phyloP scores from a whole-genome alignment of 2,329 filamentous ascomycete species.

The Clarireedia paspali region DNA sequence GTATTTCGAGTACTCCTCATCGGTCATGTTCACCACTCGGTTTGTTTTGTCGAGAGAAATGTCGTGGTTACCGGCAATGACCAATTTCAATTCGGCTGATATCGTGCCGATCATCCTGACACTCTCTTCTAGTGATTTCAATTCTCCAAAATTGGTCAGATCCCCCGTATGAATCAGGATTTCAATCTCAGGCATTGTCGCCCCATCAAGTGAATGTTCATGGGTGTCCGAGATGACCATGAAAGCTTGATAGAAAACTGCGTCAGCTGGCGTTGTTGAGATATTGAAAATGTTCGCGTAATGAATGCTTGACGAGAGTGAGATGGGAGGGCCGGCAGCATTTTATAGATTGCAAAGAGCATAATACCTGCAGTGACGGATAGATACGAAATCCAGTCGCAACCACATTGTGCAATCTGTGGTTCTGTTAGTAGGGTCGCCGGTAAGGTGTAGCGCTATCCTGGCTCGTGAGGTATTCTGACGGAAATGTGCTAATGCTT shows the following conservation, averaged over 20 bases:
- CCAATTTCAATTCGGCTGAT: constrained; percentile 49
- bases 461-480: too few relatives aligned
- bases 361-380: too few relatives aligned
- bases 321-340: too few relatives aligned
- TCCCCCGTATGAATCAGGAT: constrained; percentile 34
- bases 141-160: constrained; percentile 28
- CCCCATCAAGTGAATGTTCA: constrained; percentile 13
- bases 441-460: too few relatives aligned
- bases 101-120: constrained; percentile 29
- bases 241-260: not conserved
- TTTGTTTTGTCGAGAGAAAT: constrained; percentile 24
- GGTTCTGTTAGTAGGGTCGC: too few relatives aligned
- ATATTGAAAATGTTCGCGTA: too few relatives aligned
- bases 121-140: constrained; percentile 22
- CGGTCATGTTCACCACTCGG: constrained; percentile 9
- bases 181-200: constrained; percentile 23
- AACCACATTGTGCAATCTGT: too few relatives aligned
- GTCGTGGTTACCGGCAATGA: constrained; percentile 58
- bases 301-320: too few relatives aligned
- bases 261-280: too few relatives aligned
- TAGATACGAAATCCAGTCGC: too few relatives aligned
- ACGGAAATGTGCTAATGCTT: too few relatives aligned
- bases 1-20: constrained; percentile 1
- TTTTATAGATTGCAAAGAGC: too few relatives aligned
- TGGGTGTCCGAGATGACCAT: constrained; percentile 24